Evolutionary conservation across 2,329 filamentous ascomycete species (phyloP).

Genomic region (Fusarium mexicanum): DNA sequence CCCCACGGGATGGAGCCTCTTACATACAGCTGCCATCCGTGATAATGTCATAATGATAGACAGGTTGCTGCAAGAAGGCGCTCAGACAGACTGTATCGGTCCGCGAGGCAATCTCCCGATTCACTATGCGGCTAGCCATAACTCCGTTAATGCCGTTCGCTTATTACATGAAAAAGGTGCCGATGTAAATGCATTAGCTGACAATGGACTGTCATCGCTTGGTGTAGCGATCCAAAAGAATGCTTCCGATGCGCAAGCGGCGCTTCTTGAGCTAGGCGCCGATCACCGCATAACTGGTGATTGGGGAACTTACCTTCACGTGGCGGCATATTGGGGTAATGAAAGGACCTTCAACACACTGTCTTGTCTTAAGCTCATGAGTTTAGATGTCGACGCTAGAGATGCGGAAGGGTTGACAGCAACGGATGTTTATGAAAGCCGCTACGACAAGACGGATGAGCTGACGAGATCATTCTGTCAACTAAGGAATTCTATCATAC

Average conservation of each 20-base stretch:
- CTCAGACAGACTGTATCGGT: background rate
- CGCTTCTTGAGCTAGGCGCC: background rate
- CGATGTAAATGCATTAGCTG: background rate
- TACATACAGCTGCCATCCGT: background rate
- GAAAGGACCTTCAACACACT: background rate
- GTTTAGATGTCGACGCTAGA: background rate
- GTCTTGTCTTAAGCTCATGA: background rate
- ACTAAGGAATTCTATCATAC: background rate
- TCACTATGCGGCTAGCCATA: background rate
- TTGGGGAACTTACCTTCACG: background rate
- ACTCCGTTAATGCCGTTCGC: background rate
- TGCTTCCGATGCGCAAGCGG: accelerated
- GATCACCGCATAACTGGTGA: background rate
- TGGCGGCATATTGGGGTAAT: background rate
- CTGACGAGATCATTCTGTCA: background rate
- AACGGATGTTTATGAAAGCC: background rate
- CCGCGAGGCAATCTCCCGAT: background rate
- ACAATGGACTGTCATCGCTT: background rate
- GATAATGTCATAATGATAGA: background rate
- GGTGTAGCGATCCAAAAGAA: background rate
- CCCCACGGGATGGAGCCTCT: background rate
- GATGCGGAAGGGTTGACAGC: background rate
- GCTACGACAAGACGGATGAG: background rate
- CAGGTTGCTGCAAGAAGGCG: accelerated
- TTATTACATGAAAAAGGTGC: background rate